A percentile compares a stretch with the other conserved stretches of the same genome.
Evolutionary conservation across 2,329 filamentous ascomycete genomes (phyloP).

Genomic region (Aureobasidium sp.): DNA sequence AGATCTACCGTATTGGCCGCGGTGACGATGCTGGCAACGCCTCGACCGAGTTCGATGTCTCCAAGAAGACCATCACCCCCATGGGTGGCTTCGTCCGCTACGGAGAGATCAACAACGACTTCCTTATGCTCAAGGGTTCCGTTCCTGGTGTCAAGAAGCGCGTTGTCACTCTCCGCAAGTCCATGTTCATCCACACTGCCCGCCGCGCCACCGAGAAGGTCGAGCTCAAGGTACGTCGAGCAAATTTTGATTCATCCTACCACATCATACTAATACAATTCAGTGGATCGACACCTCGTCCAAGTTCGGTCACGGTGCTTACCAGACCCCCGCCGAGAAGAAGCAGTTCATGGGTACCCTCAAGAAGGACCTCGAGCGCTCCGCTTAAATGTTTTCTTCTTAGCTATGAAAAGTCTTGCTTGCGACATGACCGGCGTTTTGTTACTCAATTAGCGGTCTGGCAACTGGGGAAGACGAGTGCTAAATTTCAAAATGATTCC

Average conservation of each 20-base stretch:
- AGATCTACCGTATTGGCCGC: conserved; percentile 98
- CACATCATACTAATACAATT: background rate
- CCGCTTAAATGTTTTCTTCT: conserved; percentile 17
- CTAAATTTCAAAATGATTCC: conserved; percentile 15
- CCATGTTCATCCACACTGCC: conserved; percentile 95
- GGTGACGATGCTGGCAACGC: conserved; percentile 84
- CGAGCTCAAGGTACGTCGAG: conserved; percentile 66
- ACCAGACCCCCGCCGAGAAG: conserved; percentile 98
- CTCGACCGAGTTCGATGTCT: conserved; percentile 89
- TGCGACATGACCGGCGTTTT: conserved; percentile 12
- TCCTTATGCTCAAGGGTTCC: conserved; percentile 94
- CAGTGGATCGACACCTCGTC: conserved; percentile 98
- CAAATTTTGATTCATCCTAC: background rate
- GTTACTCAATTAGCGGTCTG: conserved; percentile 7
- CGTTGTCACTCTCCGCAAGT: conserved; percentile 97
- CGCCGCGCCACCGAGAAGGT: conserved; percentile 97
- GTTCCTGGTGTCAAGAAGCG: conserved; percentile 99
- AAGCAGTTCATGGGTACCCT: conserved; percentile 93
- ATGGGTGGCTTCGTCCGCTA: conserved; percentile 99
- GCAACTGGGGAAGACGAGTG: conserved; percentile 9
- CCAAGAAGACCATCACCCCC: conserved; percentile 99
- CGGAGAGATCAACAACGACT: conserved; percentile 99
- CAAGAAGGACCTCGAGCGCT: conserved; percentile 80
- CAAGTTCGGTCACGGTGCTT: conserved; percentile 99
- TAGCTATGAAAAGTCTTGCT: conserved; percentile 4